These are phyloP conservation scores for Lumnitzera racemosa DNA, from an alignment of 345 rosid genomes.

Conservation along the genomic window DNA sequence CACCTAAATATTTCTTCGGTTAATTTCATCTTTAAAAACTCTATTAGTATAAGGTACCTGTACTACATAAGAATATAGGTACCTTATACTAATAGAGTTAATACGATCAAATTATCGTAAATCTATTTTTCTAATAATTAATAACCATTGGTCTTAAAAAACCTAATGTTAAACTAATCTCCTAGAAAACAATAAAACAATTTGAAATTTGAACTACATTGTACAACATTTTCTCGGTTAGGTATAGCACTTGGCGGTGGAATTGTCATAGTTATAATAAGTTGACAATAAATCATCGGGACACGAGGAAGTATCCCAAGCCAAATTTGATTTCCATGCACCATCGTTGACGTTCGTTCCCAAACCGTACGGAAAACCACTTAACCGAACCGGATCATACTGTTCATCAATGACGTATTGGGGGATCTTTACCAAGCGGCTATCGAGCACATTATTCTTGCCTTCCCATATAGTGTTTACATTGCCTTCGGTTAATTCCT, in stretches of 20 bases:
- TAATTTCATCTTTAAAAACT: too few species aligned
- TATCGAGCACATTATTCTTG: too few species aligned
- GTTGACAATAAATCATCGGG: slow-evolving; percentile 12
- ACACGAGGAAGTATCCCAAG: slow-evolving; percentile 7
- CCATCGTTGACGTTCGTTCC: not conserved
- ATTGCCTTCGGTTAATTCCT: not conserved
- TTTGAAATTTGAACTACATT: too few species aligned
- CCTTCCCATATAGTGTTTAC: not conserved
- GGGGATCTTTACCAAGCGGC: slow-evolving; percentile 1
- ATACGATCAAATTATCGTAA: too few species aligned
- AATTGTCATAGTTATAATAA: not conserved
- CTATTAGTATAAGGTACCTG: too few species aligned
- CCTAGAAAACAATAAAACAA: too few species aligned
- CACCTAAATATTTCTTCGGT: too few species aligned
- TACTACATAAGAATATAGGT: too few species aligned
- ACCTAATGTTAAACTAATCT: too few species aligned
- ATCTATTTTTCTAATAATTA: too few species aligned
- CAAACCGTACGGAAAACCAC: slow-evolving; percentile 4
- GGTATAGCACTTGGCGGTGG: slow-evolving; percentile 14
- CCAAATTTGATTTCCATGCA: slow-evolving; percentile 10
- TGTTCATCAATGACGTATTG: not conserved
- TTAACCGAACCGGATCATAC: slow-evolving; percentile 3
- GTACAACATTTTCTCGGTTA: not conserved
- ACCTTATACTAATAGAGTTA: too few species aligned
- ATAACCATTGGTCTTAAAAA: too few species aligned